Evolutionary conservation across 768 basidiomycete genomes (phyloP), one percentile per base, ranked within the genome.

Genomic region (Podaxis mareebaensis): DNA sequence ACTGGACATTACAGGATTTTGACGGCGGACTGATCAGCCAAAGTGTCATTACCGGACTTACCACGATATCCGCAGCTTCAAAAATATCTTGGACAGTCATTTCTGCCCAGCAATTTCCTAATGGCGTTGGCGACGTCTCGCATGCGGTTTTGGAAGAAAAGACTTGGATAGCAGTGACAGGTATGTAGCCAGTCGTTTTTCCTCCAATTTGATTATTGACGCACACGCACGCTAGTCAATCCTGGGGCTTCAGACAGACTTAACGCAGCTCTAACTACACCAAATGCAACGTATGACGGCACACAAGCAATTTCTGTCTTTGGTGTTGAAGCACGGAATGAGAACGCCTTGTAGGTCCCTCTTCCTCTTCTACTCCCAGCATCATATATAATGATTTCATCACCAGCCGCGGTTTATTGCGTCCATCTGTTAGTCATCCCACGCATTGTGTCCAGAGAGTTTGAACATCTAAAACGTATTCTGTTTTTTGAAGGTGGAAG

Each of bases 1-100:
- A 67, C 57, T 33, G 4, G 44, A 17, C 33, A 22, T 3, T 56
- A 20, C 39, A 88, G 86, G 86, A 89, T 67, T 88, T 88, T 65
- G 88, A 89, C 46, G 85, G 83, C 5, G 81, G 77, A 1, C 52
- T 76, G 15, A 75, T 89, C 6, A 87, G 88, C 6, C 74, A 78
- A 53, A 71, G 71, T 1, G 79, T 89, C 17, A 74, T 1, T 70
- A 60, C 26, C 26, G 49, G 40, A 38, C 61, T 85, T 53, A 72
- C 73, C 17, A 69, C 61, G 12, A 60, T 59, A 6, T 68, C 72
- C 0, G 70, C 75, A 22, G 13, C 56, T 13, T 69, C 76, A 6
- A 75, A 76, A 44, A 67, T 88, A 1, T 75, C 78, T 3, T 90
- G 86, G 86, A 69, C 71, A 6, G 68, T 78, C 1, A 64, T 81